Percentiles rank a stretch among this genome's conserved stretches.
Evolutionary conservation across 805 yeast species (phyloP).

Genomic region (Wickerhamiella kazuoi): DNA sequence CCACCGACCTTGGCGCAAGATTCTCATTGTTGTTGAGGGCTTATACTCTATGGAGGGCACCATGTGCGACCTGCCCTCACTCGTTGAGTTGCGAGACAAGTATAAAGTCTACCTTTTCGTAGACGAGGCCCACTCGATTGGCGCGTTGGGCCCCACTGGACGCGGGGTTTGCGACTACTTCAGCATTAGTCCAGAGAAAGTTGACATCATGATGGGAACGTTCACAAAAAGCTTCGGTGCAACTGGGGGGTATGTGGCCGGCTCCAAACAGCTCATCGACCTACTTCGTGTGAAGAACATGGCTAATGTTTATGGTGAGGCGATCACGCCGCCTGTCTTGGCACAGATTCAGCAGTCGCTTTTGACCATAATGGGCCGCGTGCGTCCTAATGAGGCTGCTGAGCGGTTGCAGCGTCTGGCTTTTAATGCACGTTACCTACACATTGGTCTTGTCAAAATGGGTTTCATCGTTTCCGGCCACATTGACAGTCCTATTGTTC

Average conservation of each 20-base stretch:
- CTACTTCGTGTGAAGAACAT: conserved; percentile 55
- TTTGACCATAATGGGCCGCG: conserved; percentile 58
- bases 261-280: conserved; percentile 47
- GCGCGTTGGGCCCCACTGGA: conserved; percentile 93
- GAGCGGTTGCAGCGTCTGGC: conserved; percentile 87
- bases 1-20: conserved; percentile 84
- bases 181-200: conserved; percentile 51
- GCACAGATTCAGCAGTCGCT: conserved; percentile 73
- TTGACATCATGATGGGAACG: conserved; percentile 94
- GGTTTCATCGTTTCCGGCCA: conserved; percentile 92
- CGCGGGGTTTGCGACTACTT: conserved; percentile 92
- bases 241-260: conserved; percentile 95
- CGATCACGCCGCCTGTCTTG: conserved; percentile 80
- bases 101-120: conserved; percentile 81
- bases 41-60: conserved; percentile 66
- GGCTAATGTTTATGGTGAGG: conserved; percentile 63
- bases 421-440: conserved; percentile 82
- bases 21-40: conserved; percentile 77
- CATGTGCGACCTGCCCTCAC: conserved; percentile 58
- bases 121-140: conserved; percentile 97
- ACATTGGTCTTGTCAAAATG: conserved; percentile 75
- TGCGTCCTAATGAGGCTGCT: conserved; percentile 83
- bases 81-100: conserved; percentile 57
- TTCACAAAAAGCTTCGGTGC: conserved; percentile 97
- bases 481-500: conserved; percentile 93